Evolutionary conservation across 2,329 filamentous ascomycete genomes (phyloP), one percentile per base, ranked within the genome.

Genomic region (Nemania abortiva): DNA sequence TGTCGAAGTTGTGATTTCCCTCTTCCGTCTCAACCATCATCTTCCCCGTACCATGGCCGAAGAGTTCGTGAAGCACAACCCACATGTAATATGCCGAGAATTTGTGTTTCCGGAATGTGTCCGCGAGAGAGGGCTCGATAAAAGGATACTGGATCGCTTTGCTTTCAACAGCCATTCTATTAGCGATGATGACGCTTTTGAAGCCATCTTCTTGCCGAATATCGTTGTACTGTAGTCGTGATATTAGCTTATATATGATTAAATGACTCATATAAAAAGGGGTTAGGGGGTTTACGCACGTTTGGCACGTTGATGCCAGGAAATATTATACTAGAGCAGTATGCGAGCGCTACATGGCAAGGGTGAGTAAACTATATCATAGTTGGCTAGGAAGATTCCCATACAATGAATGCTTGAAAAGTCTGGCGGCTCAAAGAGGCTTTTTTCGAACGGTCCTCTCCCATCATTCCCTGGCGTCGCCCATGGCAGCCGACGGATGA

Each of bases 401-500:
- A 89, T 77, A 69, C 92, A 86, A 74, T 94, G 91, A 3, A 94
- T 83, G 13, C 88, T 91, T 0, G 91, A 91, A 77, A 94, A 93
- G 77, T 93, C 91, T 0, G 91, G 91, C 47, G 89, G 88, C 15
- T 92, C 82, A 77, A 94, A 94, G 61, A 88, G 87, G 75, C 89
- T 87, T 76, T 92, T 93, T 78, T 94, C 91, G 75, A 93, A 94
- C 0, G 87, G 87, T 10, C 82, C 82, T 65, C 81, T 84, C 0
- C 79, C 79, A 53, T 77, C 74, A 68, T 81, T 81, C 11, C 78
- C 76, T 3, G 67, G 4, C 3, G 83, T 82, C 10, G 84, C 82
- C 91, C 91, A 94, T 0, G 91, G 91, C 2, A 93, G 81, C 63
- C 88, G 87, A 1, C 88, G 86, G 56, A 94, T 93, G 79, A 92